Evolutionary conservation across 73 alveolate genomes (phyloP).

Genomic region (Paramecium pentaurelia): DNA sequence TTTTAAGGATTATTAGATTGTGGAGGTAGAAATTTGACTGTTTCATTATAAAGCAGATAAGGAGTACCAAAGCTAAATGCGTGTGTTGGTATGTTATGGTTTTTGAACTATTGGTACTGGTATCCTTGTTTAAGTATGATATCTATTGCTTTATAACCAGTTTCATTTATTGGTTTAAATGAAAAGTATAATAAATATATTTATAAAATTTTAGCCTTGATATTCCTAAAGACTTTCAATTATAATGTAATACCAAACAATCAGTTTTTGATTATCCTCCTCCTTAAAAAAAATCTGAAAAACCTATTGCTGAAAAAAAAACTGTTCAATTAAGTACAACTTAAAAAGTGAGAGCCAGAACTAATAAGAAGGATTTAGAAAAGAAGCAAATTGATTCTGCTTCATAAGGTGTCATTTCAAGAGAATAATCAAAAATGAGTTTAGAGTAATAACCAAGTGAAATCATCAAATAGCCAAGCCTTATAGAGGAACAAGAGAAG

Average conservation of each 20-base stretch:
- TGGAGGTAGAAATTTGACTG: slow-evolving; percentile 94
- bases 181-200: slow-evolving; percentile 21
- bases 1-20: slow-evolving; percentile 90
- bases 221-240: slow-evolving; percentile 82
- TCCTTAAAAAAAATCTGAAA: slow-evolving; percentile 78
- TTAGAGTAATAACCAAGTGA: slow-evolving; percentile 63
- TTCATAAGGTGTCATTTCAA: background rate
- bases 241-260: slow-evolving; percentile 87
- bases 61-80: slow-evolving; percentile 89
- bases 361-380: slow-evolving; percentile 72
- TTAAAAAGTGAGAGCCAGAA: slow-evolving; percentile 92
- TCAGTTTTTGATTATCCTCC: slow-evolving; percentile 87
- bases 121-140: slow-evolving; percentile 96
- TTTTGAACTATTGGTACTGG: slow-evolving; percentile 97
- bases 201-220: slow-evolving; percentile 61
- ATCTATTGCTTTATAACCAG: slow-evolving; percentile 87
- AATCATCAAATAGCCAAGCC: slow-evolving; percentile 71
- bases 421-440: slow-evolving; percentile 55
- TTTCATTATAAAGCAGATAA: slow-evolving; percentile 76
- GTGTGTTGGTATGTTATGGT: slow-evolving; percentile 90
- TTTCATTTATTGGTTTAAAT: slow-evolving; percentile 92
- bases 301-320: slow-evolving; percentile 80
- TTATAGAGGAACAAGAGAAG: slow-evolving; percentile 66
- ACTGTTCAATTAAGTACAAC: slow-evolving; percentile 94
- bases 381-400: background rate